Conservation (phyloP, 2,329 filamentous ascomycete species). For the Atkinsonella hypoxylon region DNA sequence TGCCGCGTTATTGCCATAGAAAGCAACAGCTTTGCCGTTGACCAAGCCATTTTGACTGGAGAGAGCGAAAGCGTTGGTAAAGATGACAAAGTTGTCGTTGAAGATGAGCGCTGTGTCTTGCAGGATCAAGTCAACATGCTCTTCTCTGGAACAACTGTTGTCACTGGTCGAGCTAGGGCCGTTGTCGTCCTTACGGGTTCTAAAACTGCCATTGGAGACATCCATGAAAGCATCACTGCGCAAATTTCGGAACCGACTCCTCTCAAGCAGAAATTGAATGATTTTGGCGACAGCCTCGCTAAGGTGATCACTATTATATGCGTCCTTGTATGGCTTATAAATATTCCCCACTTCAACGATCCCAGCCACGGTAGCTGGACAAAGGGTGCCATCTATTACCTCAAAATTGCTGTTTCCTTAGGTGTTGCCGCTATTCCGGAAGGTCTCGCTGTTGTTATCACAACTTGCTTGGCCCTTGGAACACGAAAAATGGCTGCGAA, state of each 20-base stretch:
- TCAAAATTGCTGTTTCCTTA: conserved; percentile 97
- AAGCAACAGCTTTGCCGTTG: conserved; percentile 94
- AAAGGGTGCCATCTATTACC: conserved; percentile 97
- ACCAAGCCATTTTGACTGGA: conserved; percentile 93
- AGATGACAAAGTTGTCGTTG: conserved; percentile 52
- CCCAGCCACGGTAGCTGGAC: conserved; percentile 85
- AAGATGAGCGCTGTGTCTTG: conserved; percentile 77
- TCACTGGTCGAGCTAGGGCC: conserved; percentile 84
- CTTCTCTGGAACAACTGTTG: conserved; percentile 95
- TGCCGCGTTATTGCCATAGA: conserved; percentile 82
- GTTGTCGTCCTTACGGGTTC: conserved; percentile 83
- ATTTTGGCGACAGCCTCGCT: conserved; percentile 89
- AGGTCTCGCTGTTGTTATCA: conserved; percentile 94
- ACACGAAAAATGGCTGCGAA: conserved; percentile 98
- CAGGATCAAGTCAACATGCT: conserved; percentile 97
- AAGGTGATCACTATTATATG: conserved; percentile 99
- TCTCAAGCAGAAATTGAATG: conserved; percentile 96
- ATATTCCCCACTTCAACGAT: conserved; percentile 93
- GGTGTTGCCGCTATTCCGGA: conserved; percentile 97
- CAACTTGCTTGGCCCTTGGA: conserved; percentile 91
- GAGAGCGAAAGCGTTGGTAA: conserved; percentile 97
- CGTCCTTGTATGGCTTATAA: conserved; percentile 94
- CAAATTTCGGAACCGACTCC: conserved; percentile 97
- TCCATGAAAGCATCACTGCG: conserved; percentile 95
- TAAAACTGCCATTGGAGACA: conserved; percentile 92